Evolutionary conservation across 2,329 filamentous ascomycete genomes (phyloP).

Genomic region (Cytospora piceae): DNA sequence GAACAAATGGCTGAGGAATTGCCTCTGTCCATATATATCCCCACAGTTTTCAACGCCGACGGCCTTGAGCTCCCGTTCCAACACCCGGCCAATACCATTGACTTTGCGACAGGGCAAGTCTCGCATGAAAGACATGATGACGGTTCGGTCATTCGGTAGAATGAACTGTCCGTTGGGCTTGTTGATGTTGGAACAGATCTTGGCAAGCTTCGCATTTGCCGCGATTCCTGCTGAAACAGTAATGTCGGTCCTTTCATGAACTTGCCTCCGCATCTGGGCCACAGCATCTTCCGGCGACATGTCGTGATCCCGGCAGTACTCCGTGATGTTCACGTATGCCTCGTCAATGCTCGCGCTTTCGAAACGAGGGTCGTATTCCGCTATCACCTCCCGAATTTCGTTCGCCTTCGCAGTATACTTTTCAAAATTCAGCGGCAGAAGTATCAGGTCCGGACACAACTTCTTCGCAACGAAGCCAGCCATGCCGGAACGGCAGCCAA

Average conservation of each 20-base stretch:
- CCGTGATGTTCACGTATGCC: constrained; percentile 92
- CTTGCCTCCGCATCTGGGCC: constrained; percentile 74
- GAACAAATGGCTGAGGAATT: constrained; percentile 76
- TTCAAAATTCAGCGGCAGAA: constrained; percentile 82
- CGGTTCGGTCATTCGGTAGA: constrained; percentile 70
- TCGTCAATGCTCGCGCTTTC: constrained; percentile 96
- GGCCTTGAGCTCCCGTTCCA: constrained; percentile 87
- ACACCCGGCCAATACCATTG: constrained; percentile 91
- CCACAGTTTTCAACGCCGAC: constrained; percentile 88
- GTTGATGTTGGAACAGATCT: constrained; percentile 93
- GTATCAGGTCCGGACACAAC: constrained; percentile 82
- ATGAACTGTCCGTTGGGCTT: constrained; percentile 94
- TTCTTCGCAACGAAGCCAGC: constrained; percentile 94
- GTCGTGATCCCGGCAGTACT: constrained; percentile 73
- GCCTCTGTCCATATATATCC: constrained; percentile 79
- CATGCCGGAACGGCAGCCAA: constrained; percentile 93
- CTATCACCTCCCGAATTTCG: constrained; percentile 81
- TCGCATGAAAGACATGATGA: constrained; percentile 85
- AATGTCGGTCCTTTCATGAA: constrained; percentile 76
- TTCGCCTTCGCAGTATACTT: constrained; percentile 91
- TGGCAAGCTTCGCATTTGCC: constrained; percentile 89
- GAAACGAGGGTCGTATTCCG: constrained; percentile 86
- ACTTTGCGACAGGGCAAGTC: constrained; percentile 85
- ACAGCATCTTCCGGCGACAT: constrained; percentile 75
- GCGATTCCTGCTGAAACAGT: constrained; percentile 95